phyloP scores from a whole-genome alignment of 306 rosid species.

The Alnus rubra region DNA sequence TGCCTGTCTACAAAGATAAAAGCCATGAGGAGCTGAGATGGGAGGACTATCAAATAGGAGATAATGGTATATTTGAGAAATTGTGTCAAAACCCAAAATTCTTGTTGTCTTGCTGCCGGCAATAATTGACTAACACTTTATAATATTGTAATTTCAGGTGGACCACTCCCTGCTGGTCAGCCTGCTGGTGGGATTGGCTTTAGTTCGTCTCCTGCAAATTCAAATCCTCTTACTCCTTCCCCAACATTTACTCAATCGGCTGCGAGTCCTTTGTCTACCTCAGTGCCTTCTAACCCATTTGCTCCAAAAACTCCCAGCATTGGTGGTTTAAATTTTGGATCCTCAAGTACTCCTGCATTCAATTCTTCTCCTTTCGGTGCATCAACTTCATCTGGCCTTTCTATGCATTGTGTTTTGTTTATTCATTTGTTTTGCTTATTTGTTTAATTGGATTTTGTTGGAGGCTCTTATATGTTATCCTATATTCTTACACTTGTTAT shows the following conservation, averaged over 20 bases:
- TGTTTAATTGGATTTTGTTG: conserved; percentile 4
- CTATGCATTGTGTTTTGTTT: neutral
- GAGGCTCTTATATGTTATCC: neutral
- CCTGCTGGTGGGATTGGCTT: conserved; percentile 54
- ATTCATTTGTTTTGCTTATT: neutral
- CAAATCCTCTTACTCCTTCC: conserved; percentile 56
- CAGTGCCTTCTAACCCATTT: conserved; percentile 63
- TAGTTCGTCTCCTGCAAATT: conserved; percentile 48
- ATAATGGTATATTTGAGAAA: conserved; percentile 54
- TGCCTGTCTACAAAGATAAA: conserved; percentile 85
- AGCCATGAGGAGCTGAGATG: conserved; percentile 97
- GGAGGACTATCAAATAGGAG: conserved; percentile 96
- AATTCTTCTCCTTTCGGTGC: conserved; percentile 58
- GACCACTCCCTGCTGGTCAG: conserved; percentile 69
- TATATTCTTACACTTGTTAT: neutral
- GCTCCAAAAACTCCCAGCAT: conserved; percentile 61
- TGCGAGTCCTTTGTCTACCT: conserved; percentile 57
- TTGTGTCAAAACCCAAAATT: neutral
- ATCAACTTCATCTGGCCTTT: conserved; percentile 50
- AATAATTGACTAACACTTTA: conserved; percentile 2
- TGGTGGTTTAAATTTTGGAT: conserved; percentile 49
- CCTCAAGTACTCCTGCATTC: conserved; percentile 49
- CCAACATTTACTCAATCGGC: conserved; percentile 63
- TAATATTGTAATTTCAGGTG: conserved; percentile 59
- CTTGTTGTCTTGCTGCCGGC: conserved; percentile 3